Conservation (phyloP, 2,329 filamentous ascomycete species). For the Fusarium sp. region DNA sequence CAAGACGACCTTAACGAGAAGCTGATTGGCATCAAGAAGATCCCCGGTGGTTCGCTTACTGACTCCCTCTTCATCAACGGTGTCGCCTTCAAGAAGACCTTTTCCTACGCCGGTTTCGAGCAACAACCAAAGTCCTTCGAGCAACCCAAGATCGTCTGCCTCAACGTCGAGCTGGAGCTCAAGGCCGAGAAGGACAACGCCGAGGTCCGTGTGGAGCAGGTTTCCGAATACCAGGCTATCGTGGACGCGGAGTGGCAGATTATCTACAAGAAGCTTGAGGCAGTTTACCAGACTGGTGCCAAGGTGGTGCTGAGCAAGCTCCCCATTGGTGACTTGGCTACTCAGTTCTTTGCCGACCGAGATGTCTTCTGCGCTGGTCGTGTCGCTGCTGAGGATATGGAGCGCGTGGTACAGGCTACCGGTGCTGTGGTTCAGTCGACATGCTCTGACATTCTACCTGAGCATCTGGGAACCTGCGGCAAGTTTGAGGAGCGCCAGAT, state of each 20-base stretch:
- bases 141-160: constrained; percentile 94
- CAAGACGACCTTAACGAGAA: constrained; percentile 98
- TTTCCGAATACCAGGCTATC: constrained; percentile 98
- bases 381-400: constrained; percentile 91
- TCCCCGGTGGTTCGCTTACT: constrained; percentile 94
- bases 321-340: constrained; percentile 96
- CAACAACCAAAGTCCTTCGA: constrained; percentile 97
- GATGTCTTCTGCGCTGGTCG: constrained; percentile 98
- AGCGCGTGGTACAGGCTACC: constrained; percentile 94
- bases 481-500: constrained; percentile 96
- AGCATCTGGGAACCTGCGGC: constrained; percentile 92
- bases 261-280: constrained; percentile 99
- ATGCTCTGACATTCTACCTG: constrained; percentile 90
- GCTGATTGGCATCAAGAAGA: constrained; percentile 98
- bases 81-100: constrained; percentile 99
- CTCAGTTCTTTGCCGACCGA: constrained; percentile 97
- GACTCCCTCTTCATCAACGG: constrained; percentile 98
- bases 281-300: constrained; percentile 90
- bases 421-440: constrained; percentile 94
- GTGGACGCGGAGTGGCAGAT: constrained; percentile 99
- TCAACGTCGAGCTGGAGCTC: constrained; percentile 97
- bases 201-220: constrained; percentile 96
- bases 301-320: constrained; percentile 98
- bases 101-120: constrained; percentile 98
- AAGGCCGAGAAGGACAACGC: constrained; percentile 99